Evolutionary conservation across 495 filamentous ascomycete genomes (phyloP).

Genomic region (Penicillium desertorum): DNA sequence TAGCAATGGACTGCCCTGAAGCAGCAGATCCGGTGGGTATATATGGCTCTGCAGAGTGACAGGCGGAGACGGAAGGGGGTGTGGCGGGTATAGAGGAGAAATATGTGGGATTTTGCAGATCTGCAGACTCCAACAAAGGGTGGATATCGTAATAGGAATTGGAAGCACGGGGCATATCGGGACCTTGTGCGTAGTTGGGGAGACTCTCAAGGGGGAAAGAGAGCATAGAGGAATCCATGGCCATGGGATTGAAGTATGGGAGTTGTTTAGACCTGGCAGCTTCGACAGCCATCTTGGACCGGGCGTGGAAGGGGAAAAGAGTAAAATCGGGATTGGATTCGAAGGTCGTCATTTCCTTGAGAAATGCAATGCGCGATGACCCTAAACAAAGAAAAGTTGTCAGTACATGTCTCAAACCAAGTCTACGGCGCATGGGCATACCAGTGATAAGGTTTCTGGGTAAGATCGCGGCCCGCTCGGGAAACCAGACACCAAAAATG

Average conservation of each 20-base stretch:
- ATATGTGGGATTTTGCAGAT: conserved; percentile 32
- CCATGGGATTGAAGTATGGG: conserved; percentile 37
- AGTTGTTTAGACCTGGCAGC: conserved; percentile 36
- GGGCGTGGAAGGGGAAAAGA: conserved; percentile 21
- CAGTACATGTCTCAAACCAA: conserved; percentile 2
- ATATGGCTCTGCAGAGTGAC: conserved; percentile 42
- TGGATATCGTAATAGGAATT: conserved; percentile 35
- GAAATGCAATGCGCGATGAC: not conserved
- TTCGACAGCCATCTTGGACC: conserved; percentile 41
- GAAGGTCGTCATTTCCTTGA: conserved; percentile 13
- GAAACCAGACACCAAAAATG: conserved; percentile 18
- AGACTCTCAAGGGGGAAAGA: conserved; percentile 32
- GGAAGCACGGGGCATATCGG: conserved; percentile 26
- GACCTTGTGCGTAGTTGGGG: conserved; percentile 26
- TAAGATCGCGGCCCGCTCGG: conserved; percentile 27
- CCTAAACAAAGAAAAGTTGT: not conserved
- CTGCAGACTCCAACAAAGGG: conserved; percentile 29
- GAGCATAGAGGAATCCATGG: conserved; percentile 43
- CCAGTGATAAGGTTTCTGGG: conserved; percentile 26
- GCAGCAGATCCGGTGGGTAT: conserved; percentile 67
- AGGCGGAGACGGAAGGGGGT: conserved; percentile 34
- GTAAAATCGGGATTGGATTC: conserved; percentile 28
- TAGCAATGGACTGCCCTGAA: conserved; percentile 67
- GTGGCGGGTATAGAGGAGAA: conserved; percentile 41
- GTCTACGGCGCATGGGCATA: conserved; percentile 13